These are phyloP conservation scores for Coniella lustricola DNA, from an alignment of 2,329 filamentous ascomycete genomes.

Conservation along the genomic window DNA sequence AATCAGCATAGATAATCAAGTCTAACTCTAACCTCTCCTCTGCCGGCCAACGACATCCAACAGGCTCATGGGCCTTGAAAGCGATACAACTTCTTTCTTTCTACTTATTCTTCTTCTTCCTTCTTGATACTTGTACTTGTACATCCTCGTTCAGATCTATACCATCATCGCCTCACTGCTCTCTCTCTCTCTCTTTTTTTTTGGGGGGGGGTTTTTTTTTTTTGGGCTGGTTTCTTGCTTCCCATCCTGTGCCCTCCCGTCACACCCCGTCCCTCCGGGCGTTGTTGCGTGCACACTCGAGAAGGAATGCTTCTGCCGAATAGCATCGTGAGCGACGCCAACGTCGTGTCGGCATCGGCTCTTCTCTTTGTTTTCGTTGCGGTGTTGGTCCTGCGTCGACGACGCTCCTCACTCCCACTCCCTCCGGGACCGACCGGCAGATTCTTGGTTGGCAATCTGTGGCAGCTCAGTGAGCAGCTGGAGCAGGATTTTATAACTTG, in stretches of 20 bases:
- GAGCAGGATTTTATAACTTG: constrained; percentile 26
- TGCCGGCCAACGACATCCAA: constrained; percentile 1
- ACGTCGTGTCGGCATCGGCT: neutral
- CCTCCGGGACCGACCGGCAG: constrained; percentile 25
- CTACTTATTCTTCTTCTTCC: neutral
- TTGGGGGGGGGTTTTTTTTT: no score
- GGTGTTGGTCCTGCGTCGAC: constrained; percentile 4
- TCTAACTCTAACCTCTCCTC: no score
- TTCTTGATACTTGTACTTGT: constrained; percentile 8
- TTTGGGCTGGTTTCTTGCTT: no score
- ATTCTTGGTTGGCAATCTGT: constrained; percentile 25
- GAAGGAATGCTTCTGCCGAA: no score
- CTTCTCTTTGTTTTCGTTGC: constrained; percentile 6
- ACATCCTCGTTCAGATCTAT: neutral
- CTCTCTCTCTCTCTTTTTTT: neutral
- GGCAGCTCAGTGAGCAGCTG: constrained; percentile 25
- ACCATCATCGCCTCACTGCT: no score
- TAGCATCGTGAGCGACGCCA: no score
- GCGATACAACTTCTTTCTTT: neutral
- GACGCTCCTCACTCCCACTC: constrained; percentile 16
- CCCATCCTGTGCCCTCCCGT: no score
- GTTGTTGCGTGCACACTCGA: no score
- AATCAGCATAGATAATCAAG: constrained; percentile 11
- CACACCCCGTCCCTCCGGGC: no score
- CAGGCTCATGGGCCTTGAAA: constrained; percentile 2